Conservation (phyloP, 2,329 filamentous ascomycete species). For the Fusarium mundagurra region DNA sequence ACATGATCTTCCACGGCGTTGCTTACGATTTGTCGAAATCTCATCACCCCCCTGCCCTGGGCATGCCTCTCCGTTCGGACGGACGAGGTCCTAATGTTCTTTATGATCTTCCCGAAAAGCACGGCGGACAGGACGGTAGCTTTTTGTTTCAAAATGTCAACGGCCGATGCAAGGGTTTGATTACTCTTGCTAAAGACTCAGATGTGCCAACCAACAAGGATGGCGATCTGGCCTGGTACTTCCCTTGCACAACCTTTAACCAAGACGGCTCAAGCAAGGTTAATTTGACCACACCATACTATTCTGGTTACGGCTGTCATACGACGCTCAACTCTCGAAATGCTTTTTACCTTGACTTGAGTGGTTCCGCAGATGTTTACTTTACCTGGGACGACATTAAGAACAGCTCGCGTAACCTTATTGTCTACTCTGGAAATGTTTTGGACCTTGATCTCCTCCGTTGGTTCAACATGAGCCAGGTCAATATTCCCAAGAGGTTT, state of each 20-base stretch:
- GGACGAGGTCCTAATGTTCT: conserved; percentile 77
- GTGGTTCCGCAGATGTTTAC: conserved; percentile 84
- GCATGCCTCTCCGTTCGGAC: conserved; percentile 69
- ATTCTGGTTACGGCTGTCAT: conserved; percentile 89
- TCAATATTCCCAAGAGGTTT: conserved; percentile 79
- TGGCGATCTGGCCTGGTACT: conserved; percentile 91
- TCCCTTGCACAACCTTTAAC: conserved; percentile 90
- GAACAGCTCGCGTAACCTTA: conserved; percentile 87
- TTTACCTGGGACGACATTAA: conserved; percentile 95
- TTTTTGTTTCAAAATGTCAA: conserved; percentile 99
- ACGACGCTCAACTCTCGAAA: conserved; percentile 75
- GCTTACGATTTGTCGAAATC: conserved; percentile 86
- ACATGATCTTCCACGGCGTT: conserved; percentile 95
- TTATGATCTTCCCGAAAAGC: conserved; percentile 83
- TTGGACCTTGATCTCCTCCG: conserved; percentile 87
- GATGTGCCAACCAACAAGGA: conserved; percentile 80
- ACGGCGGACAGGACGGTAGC: conserved; percentile 91
- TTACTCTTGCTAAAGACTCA: conserved; percentile 75
- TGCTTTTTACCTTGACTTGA: conserved; percentile 77
- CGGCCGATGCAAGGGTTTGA: conserved; percentile 91
- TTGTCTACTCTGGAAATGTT: conserved; percentile 94
- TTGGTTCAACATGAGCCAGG: conserved; percentile 89
- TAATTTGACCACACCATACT: conserved; percentile 79
- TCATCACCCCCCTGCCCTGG: conserved; percentile 80
- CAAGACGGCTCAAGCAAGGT: conserved; percentile 87